Evolutionary conservation across 2,329 filamentous ascomycete genomes (phyloP).

Genomic region (Diaporthe citri): DNA sequence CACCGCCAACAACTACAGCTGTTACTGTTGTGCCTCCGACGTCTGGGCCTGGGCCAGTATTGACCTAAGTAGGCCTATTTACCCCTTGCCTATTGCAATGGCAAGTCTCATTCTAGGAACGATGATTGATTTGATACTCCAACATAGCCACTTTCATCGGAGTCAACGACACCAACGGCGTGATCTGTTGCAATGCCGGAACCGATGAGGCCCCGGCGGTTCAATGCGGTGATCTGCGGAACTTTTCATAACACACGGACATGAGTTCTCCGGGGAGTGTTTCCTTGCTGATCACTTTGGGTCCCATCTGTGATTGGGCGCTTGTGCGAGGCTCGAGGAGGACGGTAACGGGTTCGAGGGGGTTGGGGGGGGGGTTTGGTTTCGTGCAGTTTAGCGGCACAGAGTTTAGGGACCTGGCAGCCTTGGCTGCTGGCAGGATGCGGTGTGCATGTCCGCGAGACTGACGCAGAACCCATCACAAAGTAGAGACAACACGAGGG

Average conservation of each 20-base stretch:
- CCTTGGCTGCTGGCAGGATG: neutral
- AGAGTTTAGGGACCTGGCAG: neutral
- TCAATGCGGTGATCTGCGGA: slow-evolving; percentile 24
- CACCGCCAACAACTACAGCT: slow-evolving; percentile 29
- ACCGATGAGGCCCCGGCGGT: slow-evolving; percentile 21
- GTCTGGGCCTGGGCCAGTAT: slow-evolving; percentile 1
- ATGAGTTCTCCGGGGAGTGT: neutral
- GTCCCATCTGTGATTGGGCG: neutral
- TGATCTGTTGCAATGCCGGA: slow-evolving; percentile 36
- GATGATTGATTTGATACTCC: neutral
- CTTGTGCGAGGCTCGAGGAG: neutral
- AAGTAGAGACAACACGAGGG: neutral
- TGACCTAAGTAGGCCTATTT: slow-evolving; percentile 23
- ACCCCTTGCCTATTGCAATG: neutral
- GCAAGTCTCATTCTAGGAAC: neutral
- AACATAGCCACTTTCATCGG: slow-evolving; percentile 34
- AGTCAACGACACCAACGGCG: slow-evolving; percentile 32
- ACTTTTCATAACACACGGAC: neutral
- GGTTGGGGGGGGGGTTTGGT: neutral
- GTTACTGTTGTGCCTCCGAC: slow-evolving; percentile 12
- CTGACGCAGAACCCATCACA: neutral
- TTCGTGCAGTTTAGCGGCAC: neutral
- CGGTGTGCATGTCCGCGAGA: neutral
- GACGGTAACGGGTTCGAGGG: neutral
- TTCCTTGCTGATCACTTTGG: neutral